These are phyloP conservation scores for Grigorovia yakushimaensis DNA, from an alignment of 805 yeast species.

Conservation along the genomic window DNA sequence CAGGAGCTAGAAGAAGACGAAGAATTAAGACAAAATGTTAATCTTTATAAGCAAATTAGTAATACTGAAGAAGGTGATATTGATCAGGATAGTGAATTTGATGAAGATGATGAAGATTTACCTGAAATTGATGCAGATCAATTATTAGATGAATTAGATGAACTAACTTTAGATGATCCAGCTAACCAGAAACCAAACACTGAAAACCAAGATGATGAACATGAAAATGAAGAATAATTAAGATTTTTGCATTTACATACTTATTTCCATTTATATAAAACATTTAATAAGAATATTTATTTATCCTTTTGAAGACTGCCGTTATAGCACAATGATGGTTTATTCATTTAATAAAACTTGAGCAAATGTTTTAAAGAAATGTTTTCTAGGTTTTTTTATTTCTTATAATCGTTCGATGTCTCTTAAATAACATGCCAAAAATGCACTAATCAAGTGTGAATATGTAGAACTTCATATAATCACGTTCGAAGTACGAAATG, in stretches of 20 bases:
- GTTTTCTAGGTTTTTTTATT: too few relatives aligned
- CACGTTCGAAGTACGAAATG: too few relatives aligned
- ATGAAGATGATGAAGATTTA: conserved; percentile 49
- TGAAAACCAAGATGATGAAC: conserved; percentile 2
- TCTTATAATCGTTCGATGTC: too few relatives aligned
- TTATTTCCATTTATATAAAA: not conserved
- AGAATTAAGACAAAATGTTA: conserved; percentile 84
- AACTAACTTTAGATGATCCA: conserved; percentile 65
- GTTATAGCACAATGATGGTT: too few relatives aligned
- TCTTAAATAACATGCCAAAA: too few relatives aligned
- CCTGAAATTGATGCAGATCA: conserved; percentile 88
- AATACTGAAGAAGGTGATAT: conserved; percentile 34
- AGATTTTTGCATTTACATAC: not conserved
- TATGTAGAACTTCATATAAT: too few relatives aligned
- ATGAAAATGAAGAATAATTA: not conserved
- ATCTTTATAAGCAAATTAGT: conserved; percentile 60
- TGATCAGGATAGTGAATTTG: conserved; percentile 34
- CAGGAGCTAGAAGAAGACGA: conserved; percentile 96
- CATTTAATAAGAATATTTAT: too few relatives aligned
- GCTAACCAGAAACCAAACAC: too few relatives aligned
- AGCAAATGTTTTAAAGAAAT: too few relatives aligned
- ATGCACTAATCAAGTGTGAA: too few relatives aligned
- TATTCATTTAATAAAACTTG: too few relatives aligned
- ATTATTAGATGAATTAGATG: conserved; percentile 87
- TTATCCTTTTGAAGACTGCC: too few relatives aligned